Conservation (phyloP, 2,329 filamentous ascomycete species). For the Cryphonectria nitschkei region DNA sequence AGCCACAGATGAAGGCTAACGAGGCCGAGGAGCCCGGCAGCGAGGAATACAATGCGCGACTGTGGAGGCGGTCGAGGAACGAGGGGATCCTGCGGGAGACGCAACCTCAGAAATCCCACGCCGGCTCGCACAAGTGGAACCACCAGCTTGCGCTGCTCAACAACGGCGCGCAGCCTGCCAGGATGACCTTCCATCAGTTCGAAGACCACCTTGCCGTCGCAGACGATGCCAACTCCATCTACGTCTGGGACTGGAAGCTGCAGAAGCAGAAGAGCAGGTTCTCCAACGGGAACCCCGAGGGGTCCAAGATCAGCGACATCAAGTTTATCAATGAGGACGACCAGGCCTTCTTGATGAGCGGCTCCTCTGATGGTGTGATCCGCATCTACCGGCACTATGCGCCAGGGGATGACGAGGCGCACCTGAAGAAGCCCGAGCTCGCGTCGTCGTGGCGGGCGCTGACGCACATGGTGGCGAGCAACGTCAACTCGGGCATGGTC, state of each 20-base stretch:
- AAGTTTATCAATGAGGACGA: constrained; percentile 99
- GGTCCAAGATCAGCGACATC: constrained; percentile 91
- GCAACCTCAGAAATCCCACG: constrained; percentile 88
- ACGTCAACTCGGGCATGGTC: constrained; percentile 91
- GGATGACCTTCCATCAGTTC: constrained; percentile 97
- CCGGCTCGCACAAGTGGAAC: constrained; percentile 85
- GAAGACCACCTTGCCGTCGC: constrained; percentile 94
- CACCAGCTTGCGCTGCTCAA: constrained; percentile 81
- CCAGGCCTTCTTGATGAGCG: constrained; percentile 90
- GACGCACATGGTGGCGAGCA: constrained; percentile 91
- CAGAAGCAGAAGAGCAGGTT: constrained; percentile 78
- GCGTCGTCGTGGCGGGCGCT: constrained; percentile 90
- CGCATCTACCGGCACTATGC: constrained; percentile 95
- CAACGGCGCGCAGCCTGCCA: constrained; percentile 85
- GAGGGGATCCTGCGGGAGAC: constrained; percentile 91
- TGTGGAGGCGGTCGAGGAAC: constrained; percentile 92
- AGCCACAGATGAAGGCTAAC: constrained; percentile 96
- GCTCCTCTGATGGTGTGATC: constrained; percentile 92
- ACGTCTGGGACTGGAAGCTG: constrained; percentile 91
- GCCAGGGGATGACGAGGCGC: constrained; percentile 47
- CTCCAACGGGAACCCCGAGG: constrained; percentile 89
- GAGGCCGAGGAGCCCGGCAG: constrained; percentile 96
- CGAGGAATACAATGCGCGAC: constrained; percentile 90
- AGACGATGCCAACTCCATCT: constrained; percentile 88
- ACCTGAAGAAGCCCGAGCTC: constrained; percentile 69